Evolutionary conservation across 148 eudicot species (phyloP), one percentile per base, ranked within the genome.

Genomic region (Diospyros kaki): DNA sequence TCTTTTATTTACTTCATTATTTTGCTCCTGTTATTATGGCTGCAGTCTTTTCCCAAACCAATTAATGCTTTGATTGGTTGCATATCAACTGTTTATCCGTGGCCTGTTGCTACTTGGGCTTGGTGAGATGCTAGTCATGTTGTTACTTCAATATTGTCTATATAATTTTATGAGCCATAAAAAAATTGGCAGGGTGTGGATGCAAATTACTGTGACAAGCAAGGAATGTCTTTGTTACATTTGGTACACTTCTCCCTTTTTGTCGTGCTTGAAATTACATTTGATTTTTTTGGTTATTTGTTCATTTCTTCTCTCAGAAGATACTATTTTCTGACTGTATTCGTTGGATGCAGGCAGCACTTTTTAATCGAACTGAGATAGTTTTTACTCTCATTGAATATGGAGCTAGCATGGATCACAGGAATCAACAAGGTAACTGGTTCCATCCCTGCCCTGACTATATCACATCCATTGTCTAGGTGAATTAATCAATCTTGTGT

Each of bases 181-280:
- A 53, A 51, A 73, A 66, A 73, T 74, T 83, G 58, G 75, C 85
- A 89, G 93, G 93, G 90, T 50, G 89, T 89, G 70, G 90, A 89
- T 78, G 78, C 93, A 76, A 89, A 87, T 76, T 89, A 85, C 77
- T 82, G 83, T 72, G 93, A 89, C 84, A 89, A 84, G 82, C 93
- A 87, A 85, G 93, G 93, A 70, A 77, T 87, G 48, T 87, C 87
- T 69, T 76, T 89, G 81, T 83, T 89, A 63, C 93, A 89, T 81
- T 77, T 89, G 90, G 93, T 89, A 84, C 55, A 51, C 58, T 59
- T 52, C 58, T 75, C 64, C 63, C 73, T 76, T 58, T n/a, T n/a
- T 4, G n/a, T 41, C 56, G 12, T 38, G 18, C 59, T 43, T 28
- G 14, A 2, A 56, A 5, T 46, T 14, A 15, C 39, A 12, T 55